Percentiles rank a stretch among this genome's conserved stretches.
Conservation (phyloP, 2,329 filamentous ascomycete genomes). For the Xylaria sp. region DNA sequence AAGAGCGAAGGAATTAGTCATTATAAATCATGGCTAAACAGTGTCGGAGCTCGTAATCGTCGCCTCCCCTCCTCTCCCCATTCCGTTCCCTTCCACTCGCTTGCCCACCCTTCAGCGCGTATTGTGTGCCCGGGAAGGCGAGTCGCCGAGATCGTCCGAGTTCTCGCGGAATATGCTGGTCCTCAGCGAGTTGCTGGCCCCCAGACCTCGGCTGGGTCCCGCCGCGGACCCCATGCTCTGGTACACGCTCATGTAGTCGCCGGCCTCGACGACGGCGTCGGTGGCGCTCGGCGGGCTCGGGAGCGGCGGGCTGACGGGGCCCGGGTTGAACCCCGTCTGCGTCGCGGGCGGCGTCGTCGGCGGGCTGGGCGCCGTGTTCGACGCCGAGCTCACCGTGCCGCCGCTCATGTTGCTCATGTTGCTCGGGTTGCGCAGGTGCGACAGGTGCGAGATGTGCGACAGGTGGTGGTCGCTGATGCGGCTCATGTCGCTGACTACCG, state of each 20-base stretch:
- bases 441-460: no score
- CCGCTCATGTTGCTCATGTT: constrained; percentile 51
- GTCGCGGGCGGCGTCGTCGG: constrained; percentile 20
- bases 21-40: not conserved
- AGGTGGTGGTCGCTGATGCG: constrained; percentile 49
- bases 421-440: constrained; percentile 49
- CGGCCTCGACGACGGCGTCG: constrained; percentile 4
- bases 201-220: not conserved
- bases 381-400: constrained; percentile 46
- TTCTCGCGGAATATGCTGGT: constrained; percentile 38
- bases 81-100: no score
- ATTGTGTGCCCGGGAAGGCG: not conserved
- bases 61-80: not conserved
- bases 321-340: not conserved
- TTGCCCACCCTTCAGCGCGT: constrained; percentile 7
- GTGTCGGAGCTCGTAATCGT: not conserved
- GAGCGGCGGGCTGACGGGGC: constrained; percentile 16
- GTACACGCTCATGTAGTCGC: constrained; percentile 23
- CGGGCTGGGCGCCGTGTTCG: constrained; percentile 10
- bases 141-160: constrained; percentile 32
- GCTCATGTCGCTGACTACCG: constrained; percentile 48
- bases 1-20: not conserved
- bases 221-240: not conserved
- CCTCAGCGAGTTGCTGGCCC: constrained; percentile 20
- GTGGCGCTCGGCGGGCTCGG: constrained; percentile 31